Conservation (phyloP, 208 protist genomes). For the Naegleria lovaniensis region DNA sequence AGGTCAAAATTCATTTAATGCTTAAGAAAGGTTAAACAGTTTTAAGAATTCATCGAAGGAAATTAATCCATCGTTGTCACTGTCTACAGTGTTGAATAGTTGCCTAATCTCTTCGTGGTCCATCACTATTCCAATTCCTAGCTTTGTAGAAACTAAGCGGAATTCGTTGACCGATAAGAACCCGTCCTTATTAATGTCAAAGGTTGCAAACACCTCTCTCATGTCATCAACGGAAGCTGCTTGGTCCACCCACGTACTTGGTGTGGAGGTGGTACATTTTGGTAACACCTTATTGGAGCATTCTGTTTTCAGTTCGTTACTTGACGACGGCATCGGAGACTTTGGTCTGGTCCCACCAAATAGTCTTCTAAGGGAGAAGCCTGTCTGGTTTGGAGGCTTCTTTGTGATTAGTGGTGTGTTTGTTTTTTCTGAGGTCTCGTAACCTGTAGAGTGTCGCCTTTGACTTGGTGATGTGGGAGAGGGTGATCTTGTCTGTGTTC, state of each 20-base stretch:
- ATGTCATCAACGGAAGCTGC: neutral
- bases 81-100: neutral
- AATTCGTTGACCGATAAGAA: neutral
- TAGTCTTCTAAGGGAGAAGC: neutral
- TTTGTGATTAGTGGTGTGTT: neutral
- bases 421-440: neutral
- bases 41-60: neutral
- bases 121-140: constrained; percentile 10
- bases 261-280: neutral
- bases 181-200: neutral
- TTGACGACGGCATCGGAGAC: neutral
- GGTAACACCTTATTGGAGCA: neutral
- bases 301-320: neutral
- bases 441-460: neutral
- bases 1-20: too few relatives aligned
- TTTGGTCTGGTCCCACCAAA: neutral
- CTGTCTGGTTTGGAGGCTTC: neutral
- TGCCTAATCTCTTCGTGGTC: neutral
- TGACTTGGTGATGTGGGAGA: neutral
- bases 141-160: neutral
- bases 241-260: neutral
- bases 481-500: neutral
- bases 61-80: neutral
- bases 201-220: neutral
- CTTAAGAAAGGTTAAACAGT: neutral